phyloP scores from a whole-genome alignment of 2,329 filamentous ascomycete species.

The Pestalotiopsis sp. region DNA sequence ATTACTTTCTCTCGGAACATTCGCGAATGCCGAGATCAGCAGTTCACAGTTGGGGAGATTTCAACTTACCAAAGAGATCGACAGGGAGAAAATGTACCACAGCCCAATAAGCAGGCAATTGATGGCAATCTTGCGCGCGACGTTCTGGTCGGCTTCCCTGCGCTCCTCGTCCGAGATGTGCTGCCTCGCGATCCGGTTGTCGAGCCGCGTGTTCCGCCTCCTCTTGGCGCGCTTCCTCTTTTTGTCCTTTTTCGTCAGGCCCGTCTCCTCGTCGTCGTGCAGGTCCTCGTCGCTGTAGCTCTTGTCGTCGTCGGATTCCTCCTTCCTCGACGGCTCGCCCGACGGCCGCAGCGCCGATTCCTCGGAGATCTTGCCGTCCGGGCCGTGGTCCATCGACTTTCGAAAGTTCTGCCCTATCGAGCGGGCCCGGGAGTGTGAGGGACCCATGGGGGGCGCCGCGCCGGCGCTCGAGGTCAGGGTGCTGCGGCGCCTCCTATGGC shows the following conservation, averaged over 20 bases:
- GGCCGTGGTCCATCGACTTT: slow-evolving; percentile 27
- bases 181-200: slow-evolving; percentile 66
- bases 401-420: slow-evolving; percentile 27
- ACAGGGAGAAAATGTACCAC: slow-evolving; percentile 91
- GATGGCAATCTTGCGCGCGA: slow-evolving; percentile 67
- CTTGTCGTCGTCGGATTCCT: slow-evolving; percentile 48
- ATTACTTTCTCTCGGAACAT: not conserved
- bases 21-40: not conserved
- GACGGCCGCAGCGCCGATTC: slow-evolving; percentile 30
- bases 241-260: slow-evolving; percentile 73
- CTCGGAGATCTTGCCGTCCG: slow-evolving; percentile 47
- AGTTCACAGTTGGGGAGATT: not conserved
- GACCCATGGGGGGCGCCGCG: slow-evolving; percentile 23
- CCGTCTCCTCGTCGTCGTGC: slow-evolving; percentile 87
- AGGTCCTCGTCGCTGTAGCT: slow-evolving; percentile 68
- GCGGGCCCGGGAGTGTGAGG: slow-evolving; percentile 14
- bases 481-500: slow-evolving; percentile 57
- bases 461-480: slow-evolving; percentile 50
- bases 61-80: slow-evolving; percentile 78
- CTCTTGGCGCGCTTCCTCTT: slow-evolving; percentile 66
- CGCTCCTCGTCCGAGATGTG: slow-evolving; percentile 70
- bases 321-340: slow-evolving; percentile 15
- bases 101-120: slow-evolving; percentile 81
- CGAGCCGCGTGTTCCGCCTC: slow-evolving; percentile 66
- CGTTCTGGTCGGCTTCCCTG: slow-evolving; percentile 72